phyloP scores from a whole-genome alignment of 2,329 filamentous ascomycete species.

The Alternaria triticina region DNA sequence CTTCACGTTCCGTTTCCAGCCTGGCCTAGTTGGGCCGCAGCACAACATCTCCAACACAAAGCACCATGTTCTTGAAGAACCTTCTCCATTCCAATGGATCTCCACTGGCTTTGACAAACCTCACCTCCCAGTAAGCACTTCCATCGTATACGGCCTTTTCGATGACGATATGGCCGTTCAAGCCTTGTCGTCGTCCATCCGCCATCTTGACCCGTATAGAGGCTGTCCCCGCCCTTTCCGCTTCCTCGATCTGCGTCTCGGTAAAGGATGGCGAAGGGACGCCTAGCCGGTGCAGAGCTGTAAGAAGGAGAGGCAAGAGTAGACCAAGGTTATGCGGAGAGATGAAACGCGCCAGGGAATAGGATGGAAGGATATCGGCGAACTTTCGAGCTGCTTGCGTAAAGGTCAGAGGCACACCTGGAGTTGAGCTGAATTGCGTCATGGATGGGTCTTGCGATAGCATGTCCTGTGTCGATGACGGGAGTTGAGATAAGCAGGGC shows the following conservation, averaged over 20 bases:
- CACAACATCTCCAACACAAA: conserved; percentile 85
- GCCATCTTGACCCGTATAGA: conserved; percentile 76
- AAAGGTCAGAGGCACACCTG: conserved; percentile 78
- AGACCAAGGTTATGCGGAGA: conserved; percentile 77
- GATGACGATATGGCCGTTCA: conserved; percentile 78
- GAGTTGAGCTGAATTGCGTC: conserved; percentile 81
- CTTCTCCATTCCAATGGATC: conserved; percentile 96
- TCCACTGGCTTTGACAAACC: conserved; percentile 93
- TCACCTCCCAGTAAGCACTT: conserved; percentile 75
- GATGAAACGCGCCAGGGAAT: conserved; percentile 90
- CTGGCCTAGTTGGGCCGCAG: conserved; percentile 49
- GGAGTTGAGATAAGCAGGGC: conserved; percentile 39
- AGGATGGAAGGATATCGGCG: conserved; percentile 86
- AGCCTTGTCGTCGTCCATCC: conserved; percentile 73
- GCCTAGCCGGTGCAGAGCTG: conserved; percentile 83
- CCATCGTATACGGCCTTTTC: conserved; percentile 70
- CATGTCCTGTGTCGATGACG: conserved; percentile 57
- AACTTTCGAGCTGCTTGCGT: conserved; percentile 91
- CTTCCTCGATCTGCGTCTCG: conserved; percentile 39
- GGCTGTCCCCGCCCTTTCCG: conserved; percentile 58
- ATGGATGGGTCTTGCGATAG: conserved; percentile 85
- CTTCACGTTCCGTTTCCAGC: neutral
- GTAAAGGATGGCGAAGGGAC: conserved; percentile 68
- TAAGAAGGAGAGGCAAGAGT: conserved; percentile 78
- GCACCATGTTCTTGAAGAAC: conserved; percentile 94